Evolutionary conservation across 768 basidiomycete genomes (phyloP), one percentile per base, ranked within the genome.

Genomic region (Calocybe gangraenosa): DNA sequence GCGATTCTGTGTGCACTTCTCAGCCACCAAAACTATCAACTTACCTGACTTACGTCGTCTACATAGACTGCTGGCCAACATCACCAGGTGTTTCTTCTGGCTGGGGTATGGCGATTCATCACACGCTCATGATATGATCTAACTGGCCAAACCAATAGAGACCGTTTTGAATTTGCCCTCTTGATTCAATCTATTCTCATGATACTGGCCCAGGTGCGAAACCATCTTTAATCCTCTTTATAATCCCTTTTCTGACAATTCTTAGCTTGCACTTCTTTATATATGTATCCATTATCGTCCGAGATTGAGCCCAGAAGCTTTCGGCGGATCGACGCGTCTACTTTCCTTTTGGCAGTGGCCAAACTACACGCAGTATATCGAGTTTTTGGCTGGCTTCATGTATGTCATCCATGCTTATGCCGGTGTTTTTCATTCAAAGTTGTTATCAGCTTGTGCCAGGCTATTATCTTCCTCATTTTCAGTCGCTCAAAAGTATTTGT

Each of bases 41-140:
- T 7, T 20, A 6, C 33, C 41, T 56, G 44, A 55, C 40, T 23
- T 49, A 7, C n/a, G 3, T 13, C 20, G 22, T 42, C 21, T 33
- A 19, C 34, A 19, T 51, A 89, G 87, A 54, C 70, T 91, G 23
- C 71, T 87, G 48, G 87, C 89, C 40, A 92, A 92, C 63, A 89
- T 92, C 42, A 84, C 85, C 19, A 75, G 90, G 57, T 92, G 90
- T 63, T 92, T 91, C 71, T 92, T 92, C 66, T 92, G 90, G 90
- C 66, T 92, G 28, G 90, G 90, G 73, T 75, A 51, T 21, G 65
- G 51, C 37, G 36, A 21, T 10, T 38, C 21, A 14, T 37, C 2
- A 15, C 33, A 10, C 5, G 34, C 20, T 19, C 30, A 13, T 18
- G 20, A 13, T 38, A 14, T 31, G 23, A 36, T 25, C 25, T 28